Evolutionary conservation across 805 yeast genomes (phyloP), one percentile per base, ranked within the genome.

Genomic region (Suhomyces tanzawaensis): DNA sequence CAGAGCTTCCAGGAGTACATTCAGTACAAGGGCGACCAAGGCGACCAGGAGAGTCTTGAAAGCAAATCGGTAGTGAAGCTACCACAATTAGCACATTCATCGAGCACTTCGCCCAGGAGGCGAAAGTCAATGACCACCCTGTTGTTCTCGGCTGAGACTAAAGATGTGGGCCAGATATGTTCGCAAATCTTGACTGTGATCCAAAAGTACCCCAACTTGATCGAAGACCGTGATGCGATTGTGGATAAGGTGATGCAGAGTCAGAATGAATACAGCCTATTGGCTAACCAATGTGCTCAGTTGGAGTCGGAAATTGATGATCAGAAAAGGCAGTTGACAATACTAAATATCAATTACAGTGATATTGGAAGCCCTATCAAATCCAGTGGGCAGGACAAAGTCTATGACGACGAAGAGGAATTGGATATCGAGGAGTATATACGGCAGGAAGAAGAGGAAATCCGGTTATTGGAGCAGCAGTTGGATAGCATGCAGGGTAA

Each of bases 401-500:
- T 6, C n/a, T 9, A 9, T 8, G 28, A 30, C 14, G 36, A 34
- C 28, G 45, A 35, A 7, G 35, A 44, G 15, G 57, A 54, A 34
- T 5, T 58, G 13, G 62, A 63, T 29, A 61, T 67, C 7, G 65
- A 64, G 17, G 72, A 66, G 26, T 44, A 70, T 36, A 72, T 79
- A 1, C 56, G 47, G 4, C 55, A 55, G 25, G 82, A 75, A 43
- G 76, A 72, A 45, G 58, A 52, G 14, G 79, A 74, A 46, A 69
- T 79, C 7, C 54, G 45, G 31, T 53, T 52, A 15, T 53, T 79
- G 25, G 76, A 77, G 40, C 47, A 42, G 14, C 61, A 69, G 36
- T 45, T 76, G 23, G 45, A 45, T 19, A 46, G 53, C 7, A 30
- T 25, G 30, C 35, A 36, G 18, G 19, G 17, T 9, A 24, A 25